Evolutionary conservation across 768 basidiomycete genomes (phyloP).

Genomic region (Termitomyces sp.): DNA sequence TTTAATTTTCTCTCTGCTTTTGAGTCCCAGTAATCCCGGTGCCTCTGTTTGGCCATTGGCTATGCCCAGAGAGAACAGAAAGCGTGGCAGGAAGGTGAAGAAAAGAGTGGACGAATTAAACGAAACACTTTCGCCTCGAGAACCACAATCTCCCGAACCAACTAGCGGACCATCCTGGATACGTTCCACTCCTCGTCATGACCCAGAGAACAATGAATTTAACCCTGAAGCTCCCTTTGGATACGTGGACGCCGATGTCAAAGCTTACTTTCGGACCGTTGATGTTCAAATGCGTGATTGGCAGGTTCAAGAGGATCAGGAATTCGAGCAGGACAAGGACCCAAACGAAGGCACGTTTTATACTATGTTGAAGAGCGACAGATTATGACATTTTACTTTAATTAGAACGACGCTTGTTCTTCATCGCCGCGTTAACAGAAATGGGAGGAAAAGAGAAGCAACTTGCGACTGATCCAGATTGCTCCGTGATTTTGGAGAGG

Average conservation of each 20-base stretch:
- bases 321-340: constrained; percentile 39
- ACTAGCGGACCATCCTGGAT: constrained; percentile 68
- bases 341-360: constrained; percentile 60
- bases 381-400: not conserved
- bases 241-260: constrained; percentile 82
- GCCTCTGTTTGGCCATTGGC: not conserved
- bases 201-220: constrained; percentile 26
- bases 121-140: constrained; percentile 8
- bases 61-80: constrained; percentile 16
- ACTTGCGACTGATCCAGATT: constrained; percentile 91
- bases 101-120: constrained; percentile 5
- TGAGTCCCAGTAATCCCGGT: not conserved
- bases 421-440: constrained; percentile 78
- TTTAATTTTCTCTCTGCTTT: not conserved
- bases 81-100: constrained; percentile 15
- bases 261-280: constrained; percentile 89
- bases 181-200: constrained; percentile 29
- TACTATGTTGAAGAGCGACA: not conserved
- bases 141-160: constrained; percentile 13
- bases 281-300: constrained; percentile 85
- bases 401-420: constrained; percentile 69
- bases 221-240: constrained; percentile 82
- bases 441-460: constrained; percentile 86
- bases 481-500: constrained; percentile 84
- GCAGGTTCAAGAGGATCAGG: constrained; percentile 52